Evolutionary conservation across 2,329 filamentous ascomycete genomes (phyloP), one percentile per base, ranked within the genome.

Genomic region (Epichloe bromicola): DNA sequence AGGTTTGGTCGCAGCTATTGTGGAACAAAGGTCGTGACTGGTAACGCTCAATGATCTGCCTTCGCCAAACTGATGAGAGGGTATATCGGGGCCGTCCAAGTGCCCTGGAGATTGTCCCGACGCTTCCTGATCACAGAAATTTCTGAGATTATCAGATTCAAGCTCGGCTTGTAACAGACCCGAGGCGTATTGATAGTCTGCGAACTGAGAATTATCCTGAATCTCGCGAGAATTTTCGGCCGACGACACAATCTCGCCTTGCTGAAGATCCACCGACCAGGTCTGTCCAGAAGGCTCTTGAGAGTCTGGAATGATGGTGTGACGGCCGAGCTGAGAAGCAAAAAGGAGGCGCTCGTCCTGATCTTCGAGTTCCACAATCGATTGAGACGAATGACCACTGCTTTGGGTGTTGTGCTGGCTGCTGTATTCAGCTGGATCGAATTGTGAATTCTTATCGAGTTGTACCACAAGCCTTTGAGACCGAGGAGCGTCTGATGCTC

Each of bases 251-350:
- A 41, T 15, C 15, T 49, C 46, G 19, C 30, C 34, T 3, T 19
- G 30, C 26, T 36, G 33, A 26, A 43, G 20, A 44, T 50, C 30
- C 44, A 57, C 56, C 4, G 59, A 54, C 51, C 55, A 59, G 12
- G 56, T 55, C 48, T 57, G 58, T 11, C 56, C 58, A n/a, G 63
- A 63, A 10, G 54, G 55, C 36, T 69, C 70, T 53, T 74, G 70
- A 1, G 72, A 74, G 53, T 74, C 71, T 0, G 70, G 70, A 23
- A 74, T 68, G 3, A 74, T 68, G 3, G 68, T 72, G 26, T 56
- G 56, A 49, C 65, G 62, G 51, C 65, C 70, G 38, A 64, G 52
- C 26, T 62, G 56, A 4, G 62, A 59, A 17, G 61, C 54, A 51
- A 71, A 48, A 11, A 57, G 51, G 42, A 65, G 51, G 41, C 61